phyloP scores from a whole-genome alignment of 768 basidiomycete species.

The Phanerochaete carnosa region DNA sequence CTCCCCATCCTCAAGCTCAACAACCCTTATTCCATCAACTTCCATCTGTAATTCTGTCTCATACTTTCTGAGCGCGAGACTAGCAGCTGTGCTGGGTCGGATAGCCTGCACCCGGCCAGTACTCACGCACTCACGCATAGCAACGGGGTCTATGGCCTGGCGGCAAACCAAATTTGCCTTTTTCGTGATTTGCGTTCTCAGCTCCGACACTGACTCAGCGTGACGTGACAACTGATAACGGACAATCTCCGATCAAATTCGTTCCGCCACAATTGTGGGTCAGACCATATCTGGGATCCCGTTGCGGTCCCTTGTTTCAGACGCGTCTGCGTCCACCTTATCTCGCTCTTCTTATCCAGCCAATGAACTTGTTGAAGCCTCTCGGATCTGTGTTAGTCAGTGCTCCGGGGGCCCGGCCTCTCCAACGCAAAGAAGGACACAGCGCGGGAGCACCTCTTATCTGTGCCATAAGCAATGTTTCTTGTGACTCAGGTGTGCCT shows the following conservation, averaged over 20 bases:
- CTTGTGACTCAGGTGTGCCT: no score
- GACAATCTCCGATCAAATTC: neutral
- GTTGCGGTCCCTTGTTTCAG: neutral
- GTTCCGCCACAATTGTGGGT: neutral
- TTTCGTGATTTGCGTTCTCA: neutral
- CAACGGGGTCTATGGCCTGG: neutral
- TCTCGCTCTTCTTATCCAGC: neutral
- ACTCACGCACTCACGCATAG: neutral
- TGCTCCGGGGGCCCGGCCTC: no score
- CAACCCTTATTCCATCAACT: slow-evolving; percentile 45
- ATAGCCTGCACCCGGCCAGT: no score
- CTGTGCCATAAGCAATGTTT: neutral
- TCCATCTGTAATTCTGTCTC: slow-evolving; percentile 40
- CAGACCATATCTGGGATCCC: neutral
- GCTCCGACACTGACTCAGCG: neutral
- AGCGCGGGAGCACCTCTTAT: neutral
- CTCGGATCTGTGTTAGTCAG: no score
- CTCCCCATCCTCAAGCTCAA: slow-evolving; percentile 48
- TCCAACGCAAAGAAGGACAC: no score
- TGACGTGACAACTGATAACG: neutral
- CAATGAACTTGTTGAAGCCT: neutral
- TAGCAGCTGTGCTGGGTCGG: neutral
- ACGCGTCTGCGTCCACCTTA: neutral
- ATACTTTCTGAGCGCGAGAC: no score
- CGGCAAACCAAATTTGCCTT: neutral